Conservation (phyloP, 108 stramenopile genomes). For the Skeletonema marinoi region DNA sequence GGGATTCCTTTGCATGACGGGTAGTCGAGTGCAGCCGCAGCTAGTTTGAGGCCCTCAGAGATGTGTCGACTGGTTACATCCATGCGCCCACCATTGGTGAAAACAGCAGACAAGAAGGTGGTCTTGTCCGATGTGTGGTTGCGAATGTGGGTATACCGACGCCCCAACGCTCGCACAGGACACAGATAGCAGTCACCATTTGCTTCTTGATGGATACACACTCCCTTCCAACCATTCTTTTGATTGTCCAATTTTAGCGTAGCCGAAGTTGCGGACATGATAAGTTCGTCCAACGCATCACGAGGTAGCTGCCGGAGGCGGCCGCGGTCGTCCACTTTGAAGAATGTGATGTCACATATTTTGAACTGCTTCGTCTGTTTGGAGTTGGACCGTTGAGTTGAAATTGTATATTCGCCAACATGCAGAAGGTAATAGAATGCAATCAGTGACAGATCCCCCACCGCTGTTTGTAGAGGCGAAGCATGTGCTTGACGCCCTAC, state of each 20-base stretch:
- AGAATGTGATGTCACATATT: background rate
- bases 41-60: background rate
- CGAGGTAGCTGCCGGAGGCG: background rate
- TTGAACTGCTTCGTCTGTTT: background rate
- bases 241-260: background rate
- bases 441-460: background rate
- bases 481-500: background rate
- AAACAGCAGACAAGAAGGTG: background rate
- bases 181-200: background rate
- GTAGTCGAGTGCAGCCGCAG: background rate
- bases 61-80: background rate
- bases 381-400: too few species aligned
- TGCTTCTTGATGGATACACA: background rate
- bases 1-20: background rate
- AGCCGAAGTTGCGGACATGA: background rate
- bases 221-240: slow-evolving; percentile 4
- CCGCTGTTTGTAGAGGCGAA: background rate
- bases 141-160: background rate
- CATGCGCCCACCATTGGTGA: background rate
- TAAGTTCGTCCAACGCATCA: background rate
- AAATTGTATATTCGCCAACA: slow-evolving; percentile 7
- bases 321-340: background rate
- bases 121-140: background rate
- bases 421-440: slow-evolving; percentile 13
- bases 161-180: background rate